phyloP scores from a whole-genome alignment of 768 basidiomycete species.

The Tephrocybe sp. region DNA sequence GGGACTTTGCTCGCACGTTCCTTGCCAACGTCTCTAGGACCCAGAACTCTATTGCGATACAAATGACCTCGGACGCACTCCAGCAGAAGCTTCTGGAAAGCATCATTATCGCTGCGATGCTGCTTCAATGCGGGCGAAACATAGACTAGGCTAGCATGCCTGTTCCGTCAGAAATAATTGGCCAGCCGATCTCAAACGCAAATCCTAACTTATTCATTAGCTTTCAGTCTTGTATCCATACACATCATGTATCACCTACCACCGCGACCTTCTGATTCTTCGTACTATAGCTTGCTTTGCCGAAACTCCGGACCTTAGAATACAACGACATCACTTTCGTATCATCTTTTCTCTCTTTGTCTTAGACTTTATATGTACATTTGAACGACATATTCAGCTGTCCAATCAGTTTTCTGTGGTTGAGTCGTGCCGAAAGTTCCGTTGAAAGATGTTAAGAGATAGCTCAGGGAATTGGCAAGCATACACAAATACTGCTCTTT shows the following conservation, averaged over 20 bases:
- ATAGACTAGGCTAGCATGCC: slow-evolving; percentile 43
- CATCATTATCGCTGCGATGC: slow-evolving; percentile 47
- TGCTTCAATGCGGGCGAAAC: slow-evolving; percentile 62
- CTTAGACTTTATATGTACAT: too few relatives aligned
- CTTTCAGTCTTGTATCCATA: neutral
- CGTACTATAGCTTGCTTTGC: too few relatives aligned
- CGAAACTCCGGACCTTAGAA: too few relatives aligned
- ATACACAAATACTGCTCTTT: too few relatives aligned
- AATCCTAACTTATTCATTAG: too few relatives aligned
- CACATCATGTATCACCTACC: neutral
- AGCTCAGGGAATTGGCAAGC: too few relatives aligned
- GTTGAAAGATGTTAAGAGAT: too few relatives aligned
- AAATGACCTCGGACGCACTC: slow-evolving; percentile 56
- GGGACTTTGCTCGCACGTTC: slow-evolving; percentile 32
- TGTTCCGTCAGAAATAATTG: neutral
- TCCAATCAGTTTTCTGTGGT: too few relatives aligned
- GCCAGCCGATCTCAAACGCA: neutral
- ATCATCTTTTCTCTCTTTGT: too few relatives aligned
- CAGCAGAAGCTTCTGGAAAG: slow-evolving; percentile 54
- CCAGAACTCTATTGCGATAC: slow-evolving; percentile 46
- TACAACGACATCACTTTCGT: too few relatives aligned
- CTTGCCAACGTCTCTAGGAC: slow-evolving; percentile 51
- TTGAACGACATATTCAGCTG: too few relatives aligned
- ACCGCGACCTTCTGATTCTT: neutral
- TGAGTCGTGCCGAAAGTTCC: too few relatives aligned